These are phyloP conservation scores for Xerocomus spinulosus DNA, from an alignment of 768 basidiomycete genomes.

Conservation along the genomic window DNA sequence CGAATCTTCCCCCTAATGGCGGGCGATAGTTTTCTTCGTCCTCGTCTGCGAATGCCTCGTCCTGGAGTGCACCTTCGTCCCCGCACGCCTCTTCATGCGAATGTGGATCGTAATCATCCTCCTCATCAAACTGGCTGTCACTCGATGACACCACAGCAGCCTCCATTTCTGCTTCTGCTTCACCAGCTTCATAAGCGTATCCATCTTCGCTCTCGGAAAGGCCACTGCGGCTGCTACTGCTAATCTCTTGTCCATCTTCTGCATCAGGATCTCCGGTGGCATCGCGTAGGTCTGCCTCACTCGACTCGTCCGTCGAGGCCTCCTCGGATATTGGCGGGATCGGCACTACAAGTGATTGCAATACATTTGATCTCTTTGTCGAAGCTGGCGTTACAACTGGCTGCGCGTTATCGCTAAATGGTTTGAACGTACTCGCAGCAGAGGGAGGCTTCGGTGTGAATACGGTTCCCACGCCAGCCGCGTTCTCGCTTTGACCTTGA, in stretches of 20 bases:
- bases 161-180: constrained; percentile 24
- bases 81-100: constrained; percentile 10
- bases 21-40: constrained; percentile 31
- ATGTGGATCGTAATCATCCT: constrained; percentile 21
- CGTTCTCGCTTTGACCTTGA: constrained; percentile 39
- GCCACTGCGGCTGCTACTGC: constrained; percentile 27
- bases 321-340: constrained; percentile 25
- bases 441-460: constrained; percentile 45
- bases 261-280: constrained; percentile 17
- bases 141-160: constrained; percentile 27
- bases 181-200: constrained; percentile 28
- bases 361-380: constrained; percentile 15
- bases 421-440: constrained; percentile 31
- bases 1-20: constrained; percentile 72
- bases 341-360: constrained; percentile 17
- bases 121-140: constrained; percentile 31
- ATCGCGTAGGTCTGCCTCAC: constrained; percentile 23
- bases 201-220: constrained; percentile 34
- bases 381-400: constrained; percentile 15
- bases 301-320: constrained; percentile 31
- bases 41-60: constrained; percentile 28
- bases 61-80: constrained; percentile 25
- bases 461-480: constrained; percentile 21
- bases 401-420: constrained; percentile 32
- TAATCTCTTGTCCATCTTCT: constrained; percentile 24